Evolutionary conservation across 345 rosid species (phyloP), one percentile per base, ranked within the genome.

Genomic region (Eucalyptus curtisii): DNA sequence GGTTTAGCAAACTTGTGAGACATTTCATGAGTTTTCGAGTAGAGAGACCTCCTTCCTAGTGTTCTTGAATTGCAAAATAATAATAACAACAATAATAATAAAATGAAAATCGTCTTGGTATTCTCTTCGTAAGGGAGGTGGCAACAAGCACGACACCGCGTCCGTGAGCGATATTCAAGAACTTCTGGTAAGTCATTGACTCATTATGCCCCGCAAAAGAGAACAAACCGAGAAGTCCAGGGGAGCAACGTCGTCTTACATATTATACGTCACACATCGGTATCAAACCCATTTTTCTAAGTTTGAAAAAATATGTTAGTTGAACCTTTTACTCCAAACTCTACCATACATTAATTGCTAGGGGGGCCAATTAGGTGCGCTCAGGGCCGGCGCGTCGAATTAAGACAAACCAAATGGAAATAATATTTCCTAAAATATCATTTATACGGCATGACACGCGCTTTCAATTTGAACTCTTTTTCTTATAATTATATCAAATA

Each of bases 261-360:
- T 85, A 30, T 33, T 30, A 49, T 33, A 30, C 52, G 17, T 22
- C 42, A 17, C 31, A 85, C 57, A 49, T 85, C 86, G 31, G 31
- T 20, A 85, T 85, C 86, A n/a, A 61, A 16, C 57, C 57, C 57
- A 48, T 30, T 76, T 76, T 85, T 49, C 55, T 48, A 85, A 30
- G 86, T 85, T 49, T 85, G 86, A 85, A 85, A 85, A 57, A 22
- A n/a, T 6, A 66, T 16, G 66, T 71, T 61, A 16, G 89, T 66
- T 40, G 90, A 88, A 42, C 87, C 31, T 16, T 88, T 86, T 85
- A 87, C 40, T 90, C 93, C 91, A 89, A 92, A 93, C 90, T 87
- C 44, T 50, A 57, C 86, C 86, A 15, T 49, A 15, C 20, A 49
- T 47, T 85, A 27, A 49, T 47, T 85, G 86, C 25, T 13, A 30